phyloP scores from a whole-genome alignment of 495 filamentous ascomycete species.

The Astrothelium subdiscretum region DNA sequence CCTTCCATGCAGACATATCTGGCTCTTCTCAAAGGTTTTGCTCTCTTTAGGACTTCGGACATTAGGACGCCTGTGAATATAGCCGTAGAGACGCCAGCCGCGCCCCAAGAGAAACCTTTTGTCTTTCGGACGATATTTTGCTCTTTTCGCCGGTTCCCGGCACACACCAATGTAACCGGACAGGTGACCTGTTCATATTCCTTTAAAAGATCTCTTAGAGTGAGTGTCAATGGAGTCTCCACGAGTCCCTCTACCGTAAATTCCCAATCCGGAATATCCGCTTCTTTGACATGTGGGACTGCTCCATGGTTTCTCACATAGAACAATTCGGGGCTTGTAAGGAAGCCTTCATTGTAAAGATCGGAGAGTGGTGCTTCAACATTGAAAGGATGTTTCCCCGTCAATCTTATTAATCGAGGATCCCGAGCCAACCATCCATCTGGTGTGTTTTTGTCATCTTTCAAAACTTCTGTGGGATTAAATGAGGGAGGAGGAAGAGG shows the following conservation, averaged over 20 bases:
- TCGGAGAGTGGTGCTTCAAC: constrained; percentile 76
- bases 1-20: constrained; percentile 90
- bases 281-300: constrained; percentile 66
- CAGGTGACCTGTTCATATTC: constrained; percentile 78
- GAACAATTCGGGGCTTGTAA: constrained; percentile 85
- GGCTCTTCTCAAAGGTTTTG: constrained; percentile 57
- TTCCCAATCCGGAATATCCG: constrained; percentile 67
- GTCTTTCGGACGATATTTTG: constrained; percentile 87
- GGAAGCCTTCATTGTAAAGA: constrained; percentile 74
- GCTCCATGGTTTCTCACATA: constrained; percentile 94
- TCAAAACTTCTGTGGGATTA: constrained; percentile 50
- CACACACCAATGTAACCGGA: constrained; percentile 85
- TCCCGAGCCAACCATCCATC: constrained; percentile 82
- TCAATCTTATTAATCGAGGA: constrained; percentile 74
- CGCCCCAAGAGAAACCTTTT: constrained; percentile 94
- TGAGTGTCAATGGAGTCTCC: constrained; percentile 61
- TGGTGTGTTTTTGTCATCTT: constrained; percentile 69
- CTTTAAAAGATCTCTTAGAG: constrained; percentile 58
- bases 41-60: constrained; percentile 56
- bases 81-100: constrained; percentile 79
- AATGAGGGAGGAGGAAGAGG: constrained; percentile 64
- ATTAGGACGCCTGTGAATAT: constrained; percentile 81
- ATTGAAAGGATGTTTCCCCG: constrained; percentile 89
- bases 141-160: constrained; percentile 88
- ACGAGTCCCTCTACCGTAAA: constrained; percentile 80